Evolutionary conservation across 306 rosid species (phyloP), one percentile per base, ranked within the genome.

Genomic region (Castanopsis chinensis): DNA sequence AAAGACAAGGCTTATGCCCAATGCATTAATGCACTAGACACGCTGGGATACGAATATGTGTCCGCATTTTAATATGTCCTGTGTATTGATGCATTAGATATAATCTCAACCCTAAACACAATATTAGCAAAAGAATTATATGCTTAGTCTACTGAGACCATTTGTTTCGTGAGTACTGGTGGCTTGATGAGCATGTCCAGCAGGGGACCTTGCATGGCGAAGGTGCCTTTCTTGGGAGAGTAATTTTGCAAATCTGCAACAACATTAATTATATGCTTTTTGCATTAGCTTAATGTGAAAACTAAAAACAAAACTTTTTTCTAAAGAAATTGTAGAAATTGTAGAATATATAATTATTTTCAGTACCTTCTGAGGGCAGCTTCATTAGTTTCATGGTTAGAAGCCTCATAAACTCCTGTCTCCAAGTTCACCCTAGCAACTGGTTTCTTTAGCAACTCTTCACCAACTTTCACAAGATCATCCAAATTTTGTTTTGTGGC

Each of bases 401-500:
- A 30, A 19, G 54, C 18, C 80, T 86, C 92, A 10, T 27, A 86
- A 0, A 14, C 3, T 0, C 94, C 91, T 0, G 83, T 88, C 10
- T 82, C 83, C 58, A 90, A 76, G 77, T 92, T 88, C 20, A 92
- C 84, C 87, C 77, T 87, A 3, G 89, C 77, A 76, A 92, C 88
- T 1, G 83, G 88, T 80, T 88, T 90, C 68, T 84, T 83, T 71
- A 92, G 76, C 45, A 92, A 35, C 0, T 49, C 65, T 74, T 92
- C 92, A 1, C 90, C 94, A 61, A 79, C 79, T 67, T 79, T 69
- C 43, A 87, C 85, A 6, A 92, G 88, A n/a, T 51, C 78, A 21
- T 88, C 67, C 74, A 92, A 41, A 77, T 90, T 90, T 74, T 87
- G 53, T 18, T 81, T 69, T 4, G 92, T 92, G 30, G 94, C 88